Conservation (phyloP, 2,329 filamentous ascomycete species). For the Teratosphaeria zuluensis region DNA sequence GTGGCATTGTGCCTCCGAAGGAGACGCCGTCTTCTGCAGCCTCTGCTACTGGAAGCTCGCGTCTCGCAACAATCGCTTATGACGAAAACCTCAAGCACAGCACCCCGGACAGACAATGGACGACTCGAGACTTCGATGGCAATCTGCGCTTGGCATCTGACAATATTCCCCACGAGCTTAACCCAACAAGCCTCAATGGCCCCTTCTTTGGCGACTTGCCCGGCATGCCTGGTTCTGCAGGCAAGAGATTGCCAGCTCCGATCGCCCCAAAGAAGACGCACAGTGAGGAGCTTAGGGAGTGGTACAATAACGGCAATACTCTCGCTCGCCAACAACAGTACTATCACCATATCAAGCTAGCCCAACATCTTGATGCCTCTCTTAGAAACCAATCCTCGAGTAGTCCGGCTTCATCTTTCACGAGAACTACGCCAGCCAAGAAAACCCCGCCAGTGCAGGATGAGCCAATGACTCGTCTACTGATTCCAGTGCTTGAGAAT, state of each 20-base stretch:
- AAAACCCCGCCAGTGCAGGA: constrained; percentile 2
- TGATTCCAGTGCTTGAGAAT: constrained; percentile 35
- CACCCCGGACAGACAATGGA: constrained; percentile 18
- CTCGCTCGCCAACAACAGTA: constrained; percentile 24
- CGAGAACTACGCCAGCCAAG: constrained; percentile 1
- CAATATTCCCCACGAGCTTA: constrained; percentile 12
- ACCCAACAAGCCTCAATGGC: constrained; percentile 26
- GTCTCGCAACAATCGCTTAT: not conserved
- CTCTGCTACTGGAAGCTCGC: not conserved
- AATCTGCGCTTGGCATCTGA: not conserved
- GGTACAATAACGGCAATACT: constrained; percentile 27
- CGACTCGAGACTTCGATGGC: not conserved
- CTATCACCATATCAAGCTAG: constrained; percentile 15
- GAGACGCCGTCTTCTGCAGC: not conserved
- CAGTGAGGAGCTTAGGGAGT: constrained; percentile 31
- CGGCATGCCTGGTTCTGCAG: not conserved
- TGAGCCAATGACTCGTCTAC: constrained; percentile 24
- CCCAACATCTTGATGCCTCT: constrained; percentile 1
- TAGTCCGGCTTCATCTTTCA: not conserved
- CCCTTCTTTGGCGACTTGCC: constrained; percentile 26
- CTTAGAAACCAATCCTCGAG: not conserved
- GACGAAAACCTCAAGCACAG: constrained; percentile 17
- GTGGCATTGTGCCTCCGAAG: constrained; percentile 1
- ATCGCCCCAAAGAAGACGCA: constrained; percentile 7
- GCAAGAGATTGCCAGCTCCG: not conserved